Base-by-base conservation (phyloP, 192 early-diverging fungal genomes). In the Allomyces javanicus region DNA sequence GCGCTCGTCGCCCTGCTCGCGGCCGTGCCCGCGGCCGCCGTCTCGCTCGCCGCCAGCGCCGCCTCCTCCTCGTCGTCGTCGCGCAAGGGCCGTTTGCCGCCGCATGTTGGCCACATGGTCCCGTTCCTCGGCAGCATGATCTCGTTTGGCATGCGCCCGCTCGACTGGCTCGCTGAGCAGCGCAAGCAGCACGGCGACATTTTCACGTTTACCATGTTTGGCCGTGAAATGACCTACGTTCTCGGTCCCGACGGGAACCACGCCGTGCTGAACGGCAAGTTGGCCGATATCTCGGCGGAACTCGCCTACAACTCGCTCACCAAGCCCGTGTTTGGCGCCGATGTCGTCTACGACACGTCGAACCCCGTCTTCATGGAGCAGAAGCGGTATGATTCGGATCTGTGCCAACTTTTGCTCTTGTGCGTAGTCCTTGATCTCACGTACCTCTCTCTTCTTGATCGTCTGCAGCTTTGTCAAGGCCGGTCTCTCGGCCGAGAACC, bases 311-410 rank as follows among this genome's bases (percentile, higher is more conserved):
- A 87, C 68, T 83, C 82, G 62, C 81, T 98, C 72, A 98, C 93
- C 40, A 89, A 87, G 62, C 90, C 89, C 10, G 92, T 96, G 44
- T 98, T 98, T 77, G 95, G 95, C 65, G 78, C 76, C 66, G 93
- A 88, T 55, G 93, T 98, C 61, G 95, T 98, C 33, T 98, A 98
- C 79, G 95, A 98, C 75, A 91, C 90, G 61, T 84, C 83, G 25
- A 93, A 96, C 76, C 68, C 82, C 44, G 79, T 92, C 63, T 85
- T 98, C 68, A 96, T 98, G 93, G 92, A 98, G 78, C 95, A 98
- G 78, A 98, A 98, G 81, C 92, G 79, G 87, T 85, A 71, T 63
- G 66, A 21, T 74, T 73, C 12, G 62, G n/a, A 62, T 24, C n/a
- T 24, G 24, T 43, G 55, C 9, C 64, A 17, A 7, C n/a, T 40